Conservation (phyloP, 768 basidiomycete genomes). For the Suillus fuscotomentosus region DNA sequence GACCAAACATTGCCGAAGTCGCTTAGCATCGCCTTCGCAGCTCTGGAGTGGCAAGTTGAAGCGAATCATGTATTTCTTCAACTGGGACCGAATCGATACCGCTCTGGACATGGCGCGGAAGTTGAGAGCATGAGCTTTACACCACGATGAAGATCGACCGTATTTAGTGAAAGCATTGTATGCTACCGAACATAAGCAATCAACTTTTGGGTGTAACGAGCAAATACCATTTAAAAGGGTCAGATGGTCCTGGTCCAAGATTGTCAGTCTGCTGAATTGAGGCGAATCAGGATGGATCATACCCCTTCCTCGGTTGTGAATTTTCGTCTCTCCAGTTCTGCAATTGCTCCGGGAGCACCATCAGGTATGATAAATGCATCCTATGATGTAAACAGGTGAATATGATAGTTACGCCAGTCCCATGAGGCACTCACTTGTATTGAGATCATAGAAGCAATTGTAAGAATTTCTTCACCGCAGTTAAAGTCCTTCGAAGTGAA, state of each 20-base stretch:
- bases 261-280: conserved; percentile 8
- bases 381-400: conserved; percentile 36
- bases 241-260: conserved; percentile 74
- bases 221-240: conserved; percentile 83
- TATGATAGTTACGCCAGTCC: neutral
- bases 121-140: conserved; percentile 87
- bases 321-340: conserved; percentile 90
- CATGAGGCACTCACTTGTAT: conserved; percentile 59
- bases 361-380: conserved; percentile 90
- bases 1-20: conserved; percentile 85
- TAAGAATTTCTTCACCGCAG: conserved; percentile 94
- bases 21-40: conserved; percentile 84
- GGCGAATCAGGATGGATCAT: conserved; percentile 21
- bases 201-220: neutral
- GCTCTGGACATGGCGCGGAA: conserved; percentile 94
- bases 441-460: conserved; percentile 94
- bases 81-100: conserved; percentile 90
- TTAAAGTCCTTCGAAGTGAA: conserved; percentile 81
- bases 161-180: conserved; percentile 91
- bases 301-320: conserved; percentile 99
- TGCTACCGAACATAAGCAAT: conserved; percentile 40
- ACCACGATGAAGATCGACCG: conserved; percentile 88
- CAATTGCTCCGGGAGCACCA: conserved; percentile 79
- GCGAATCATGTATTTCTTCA: conserved; percentile 92
- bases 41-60: conserved; percentile 81